Base-by-base conservation (phyloP, 306 rosid species). In the Trifolium pratense region DNA sequence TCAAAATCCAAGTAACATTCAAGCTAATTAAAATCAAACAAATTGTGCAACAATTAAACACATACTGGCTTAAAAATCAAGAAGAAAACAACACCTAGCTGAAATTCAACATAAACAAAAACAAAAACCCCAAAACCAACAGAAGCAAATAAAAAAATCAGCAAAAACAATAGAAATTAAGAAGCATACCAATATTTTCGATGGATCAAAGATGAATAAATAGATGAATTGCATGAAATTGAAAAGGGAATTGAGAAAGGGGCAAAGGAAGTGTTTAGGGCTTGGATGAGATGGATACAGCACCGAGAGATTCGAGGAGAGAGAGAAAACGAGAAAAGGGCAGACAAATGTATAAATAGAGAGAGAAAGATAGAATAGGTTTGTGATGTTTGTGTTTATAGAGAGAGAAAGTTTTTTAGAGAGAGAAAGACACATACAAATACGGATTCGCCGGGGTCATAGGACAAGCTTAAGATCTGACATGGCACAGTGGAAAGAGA, bases 381-480 rank as follows among this genome's bases (percentile, higher is more conserved):
- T 65, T 4, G 36, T 76, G 75, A 55, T 71, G 76, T 60, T 67
- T 80, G 80, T 68, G 61, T 62, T 62, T 76, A 45, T 67, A 55
- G 75, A 75, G 73, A 79, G 82, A 81, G 80, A 84, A 48, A 69
- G 6, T 32, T 37, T 53, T 57, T 25, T 74, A 87, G 85, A 89
- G 79, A 88, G 91, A 87, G 86, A 84, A 48, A 80, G 81, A 80
- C 49, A 67, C 76, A 83, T 86, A 83, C 87, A 86, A 83, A 81
- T 86, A 88, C 91, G 97, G 97, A 86, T 81, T 88, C 97, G 93
- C 90, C 93, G 90, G 89, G 90, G 88, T 88, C 91, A 83, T 78
- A 86, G 91, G 92, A 86, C 92, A 88, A 90, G 87, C 85, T 86
- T 25, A 78, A 89, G 62, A 88, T 83, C 97, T 93, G 97, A 93